Base-by-base conservation (phyloP, 2,329 filamentous ascomycete genomes). In the Geosmithia putterillii region DNA sequence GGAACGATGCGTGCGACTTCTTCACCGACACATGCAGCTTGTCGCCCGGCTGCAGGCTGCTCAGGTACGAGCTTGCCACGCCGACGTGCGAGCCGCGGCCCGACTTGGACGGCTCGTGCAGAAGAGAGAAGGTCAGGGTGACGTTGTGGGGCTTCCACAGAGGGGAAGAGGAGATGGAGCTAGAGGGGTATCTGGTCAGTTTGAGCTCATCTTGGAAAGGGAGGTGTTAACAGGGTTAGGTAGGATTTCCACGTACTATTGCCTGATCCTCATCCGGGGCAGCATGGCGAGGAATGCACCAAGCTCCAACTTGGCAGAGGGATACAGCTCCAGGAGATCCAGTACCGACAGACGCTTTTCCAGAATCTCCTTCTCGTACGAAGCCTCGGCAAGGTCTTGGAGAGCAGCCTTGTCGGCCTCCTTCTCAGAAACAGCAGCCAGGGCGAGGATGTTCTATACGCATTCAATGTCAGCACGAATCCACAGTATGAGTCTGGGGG, bases 121-220 rank as follows among this genome's bases (percentile, higher is more conserved):
- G 66, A 1, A 86, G 69, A 2, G 71, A 69, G 60, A 80, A 83
- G 3, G 79, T 84, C 21, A 86, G 66, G 0, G 76, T 76, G 23
- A 71, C 74, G 45, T 67, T 65, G 14, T 58, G 61, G 0, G 72
- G 65, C 48, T 77, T 68, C 52, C 61, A 65, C 0, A 84, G 65
- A 0, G 81, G 79, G 0, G 81, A 84, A 0, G 80, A 85, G 0
- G 81, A 85, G 52, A 86, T 83, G 7, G 76, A 83, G 51, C 59
- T 63, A 41, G 9, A n/a, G 25, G 8, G 9, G 9, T 4, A 25
- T 19, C 41, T 23, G 38, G 41, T 32, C 7, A 4, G 10, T n/a
- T 34, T 3, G 10, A 7, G 15, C 15, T 2, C n/a, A 2, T 20
- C 3, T 40, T 18, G 21, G 20, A 20, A 15, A 25, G 19, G n/a